Conservation (phyloP, 371 early-diverging fungal species). For the Actinomucor elegans region DNA sequence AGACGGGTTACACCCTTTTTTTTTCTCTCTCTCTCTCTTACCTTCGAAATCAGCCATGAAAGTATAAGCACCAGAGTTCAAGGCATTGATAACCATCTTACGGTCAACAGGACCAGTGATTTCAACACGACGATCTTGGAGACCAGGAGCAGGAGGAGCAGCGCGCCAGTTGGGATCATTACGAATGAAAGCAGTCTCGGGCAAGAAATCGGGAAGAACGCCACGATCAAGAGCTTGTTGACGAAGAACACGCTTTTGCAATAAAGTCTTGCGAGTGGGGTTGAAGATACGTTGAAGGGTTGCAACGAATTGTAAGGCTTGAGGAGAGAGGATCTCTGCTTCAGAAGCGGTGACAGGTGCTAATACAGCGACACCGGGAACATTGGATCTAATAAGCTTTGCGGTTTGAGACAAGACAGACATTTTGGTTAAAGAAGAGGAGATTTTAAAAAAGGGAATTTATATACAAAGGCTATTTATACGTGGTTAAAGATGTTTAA, state of each 20-base stretch:
- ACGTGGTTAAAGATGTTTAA: neutral
- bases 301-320: conserved; percentile 84
- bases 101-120: conserved; percentile 98
- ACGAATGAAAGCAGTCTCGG: conserved; percentile 91
- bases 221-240: conserved; percentile 83
- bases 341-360: conserved; percentile 44
- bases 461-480: neutral
- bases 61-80: conserved; percentile 91
- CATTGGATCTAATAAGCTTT: conserved; percentile 12
- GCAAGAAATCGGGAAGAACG: conserved; percentile 86
- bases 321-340: conserved; percentile 74
- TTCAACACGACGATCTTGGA: conserved; percentile 92
- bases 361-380: conserved; percentile 34
- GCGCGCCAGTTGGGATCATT: conserved; percentile 89
- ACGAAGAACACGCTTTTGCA: conserved; percentile 73
- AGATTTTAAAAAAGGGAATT: conserved; percentile 4
- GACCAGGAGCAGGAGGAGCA: conserved; percentile 89
- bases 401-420: conserved; percentile 8
- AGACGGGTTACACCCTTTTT: too few species aligned
- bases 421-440: neutral
- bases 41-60: conserved; percentile 98
- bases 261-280: conserved; percentile 77
- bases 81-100: conserved; percentile 98
- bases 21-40: too few species aligned
- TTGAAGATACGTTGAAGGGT: conserved; percentile 89